Base-by-base conservation (phyloP, 2,329 filamentous ascomycete genomes). In the Diaporthe aspalathi region DNA sequence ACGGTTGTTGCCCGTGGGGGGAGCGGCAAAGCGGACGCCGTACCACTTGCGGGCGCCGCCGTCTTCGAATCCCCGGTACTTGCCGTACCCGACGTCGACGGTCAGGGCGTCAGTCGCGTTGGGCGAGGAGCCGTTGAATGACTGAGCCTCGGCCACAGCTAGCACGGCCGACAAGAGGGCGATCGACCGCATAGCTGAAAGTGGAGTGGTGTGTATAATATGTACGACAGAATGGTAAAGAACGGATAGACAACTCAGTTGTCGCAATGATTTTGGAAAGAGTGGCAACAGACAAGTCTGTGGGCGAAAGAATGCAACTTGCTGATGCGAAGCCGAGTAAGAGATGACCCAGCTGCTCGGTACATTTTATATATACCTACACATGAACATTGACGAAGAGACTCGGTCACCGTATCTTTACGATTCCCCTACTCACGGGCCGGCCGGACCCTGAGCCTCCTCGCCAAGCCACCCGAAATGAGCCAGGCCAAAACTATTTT, bases 211-310 rank as follows among this genome's bases (percentile, higher is more conserved):
- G 14, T 54, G 32, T 62, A 35, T n/a, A 47, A 65, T 65, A 12
- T 50, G 32, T 50, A 47, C 60, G 43, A 20, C 20, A 22, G 45
- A 65, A 65, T n/a, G 8, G 8, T 38, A 65, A 65, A 50, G 45
- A 65, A n/a, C 16, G 45, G 20, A 56, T 27, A 38, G 45, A 38
- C 45, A 38, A 65, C 60, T 14, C 60, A 50, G 45, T 65, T 65
- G 60, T 35, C 45, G 16, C 60, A 6, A 20, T 12, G 11, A 24
- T 12, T 24, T 20, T 38, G n/a, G 3, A 65, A 38, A 65, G 60
- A 65, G 60, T 50, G 60, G 60, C 38, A 50, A 49, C 60, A 65
- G 60, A 65, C 60, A 50, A 50, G 60, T 38, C 60, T 65, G 60
- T 63, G 45, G 16, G 29, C 8, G 45, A 38, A 50, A 47, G 60